Base-by-base conservation (phyloP, 768 basidiomycete genomes). In the Crucibulum laeve region DNA sequence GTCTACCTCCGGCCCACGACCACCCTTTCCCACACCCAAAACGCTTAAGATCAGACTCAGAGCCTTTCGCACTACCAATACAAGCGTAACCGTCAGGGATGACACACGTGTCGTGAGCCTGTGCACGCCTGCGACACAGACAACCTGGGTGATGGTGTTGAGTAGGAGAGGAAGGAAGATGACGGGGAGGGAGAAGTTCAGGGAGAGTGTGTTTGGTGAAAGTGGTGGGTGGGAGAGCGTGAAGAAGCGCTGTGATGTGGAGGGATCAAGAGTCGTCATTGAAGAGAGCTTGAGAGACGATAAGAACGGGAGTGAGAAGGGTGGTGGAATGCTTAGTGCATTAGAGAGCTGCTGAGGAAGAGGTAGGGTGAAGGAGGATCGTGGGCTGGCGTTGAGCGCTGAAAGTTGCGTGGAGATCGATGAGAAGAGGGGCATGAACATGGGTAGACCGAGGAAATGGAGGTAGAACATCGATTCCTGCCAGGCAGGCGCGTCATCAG, bases 391-490 rank as follows among this genome's bases (percentile, higher is more conserved):
- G 38, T 67, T 70, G 22, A 84, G 57, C 0, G 61, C 49, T 2
- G 53, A 45, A 19, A 79, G 57, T 51, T 85, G 84, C 0, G 56
- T 43, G 5, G 53, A 33, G 44, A 91, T 68, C 54, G 77, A 77
- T 15, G 67, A 53, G 1, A 79, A 65, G 28, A 87, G 67, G 44
- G 79, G 77, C 46, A 74, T 47, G 66, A 92, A 91, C 71, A 91
- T 73, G 4, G 88, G 90, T 10, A 92, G 71, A 10, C 82, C 78
- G 42, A 91, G 76, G 54, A 84, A 79, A 62, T 92, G 90, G 17
- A 89, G 73, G 67, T 92, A 97, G 67, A 95, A 97, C 78, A 97
- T 81, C 39, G 80, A 84, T 64, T 96, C 93, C 55, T 86, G 80
- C 93, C 93, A 96, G 34, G 77, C 60, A 0, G 62, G 34, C 11